Base-by-base conservation (phyloP, 208 protist genomes). In the Leishmania braziliensis region DNA sequence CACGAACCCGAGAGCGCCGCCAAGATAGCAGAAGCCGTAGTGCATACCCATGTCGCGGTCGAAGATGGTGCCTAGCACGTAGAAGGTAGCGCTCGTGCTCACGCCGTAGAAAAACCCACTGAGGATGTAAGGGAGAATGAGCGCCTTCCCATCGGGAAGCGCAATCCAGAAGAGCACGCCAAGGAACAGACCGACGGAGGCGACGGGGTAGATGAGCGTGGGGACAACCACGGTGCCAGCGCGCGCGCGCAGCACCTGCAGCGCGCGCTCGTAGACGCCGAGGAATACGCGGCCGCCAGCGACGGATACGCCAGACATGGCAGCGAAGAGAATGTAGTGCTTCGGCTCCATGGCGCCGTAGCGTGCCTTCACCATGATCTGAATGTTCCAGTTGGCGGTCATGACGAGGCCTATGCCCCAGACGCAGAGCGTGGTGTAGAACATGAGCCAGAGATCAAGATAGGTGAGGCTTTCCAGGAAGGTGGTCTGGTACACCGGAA, bases 1-100 rank as follows among this genome's bases (percentile, higher is more conserved):
- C 33, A 88, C 87, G 71, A 90, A 86, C 16, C 89, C 89, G 3
- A 92, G 68, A 1, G 85, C 79, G 5, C 75, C 78, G n/a, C 85
- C 84, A 2, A 90, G 63, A 70, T 86, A 89, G 65, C 82, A 90
- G 78, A 92, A 92, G 50, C 89, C 81, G 78, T 92, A 92, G 66
- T 92, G 89, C 89, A 89, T 92, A 46, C 89, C 89, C 29, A 92
- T 83, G 60, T 92, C 87, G 2, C 80, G 80, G 69, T 90, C 88
- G 73, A 89, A 92, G 76, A 90, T 88, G 69, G 86, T 86, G 56
- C 82, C 84, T 39, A 92, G 72, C 23, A 92, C 76, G 81, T 92
- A 92, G n/a, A 83, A 78, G 23, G 89, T 92, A 50, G 90, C 76
- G 48, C 82, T 88, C 26, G 75, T 92, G 83, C 85, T 89, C 33